Evolutionary conservation across 306 rosid species (phyloP).

Genomic region (Styphnolobium japonicum): DNA sequence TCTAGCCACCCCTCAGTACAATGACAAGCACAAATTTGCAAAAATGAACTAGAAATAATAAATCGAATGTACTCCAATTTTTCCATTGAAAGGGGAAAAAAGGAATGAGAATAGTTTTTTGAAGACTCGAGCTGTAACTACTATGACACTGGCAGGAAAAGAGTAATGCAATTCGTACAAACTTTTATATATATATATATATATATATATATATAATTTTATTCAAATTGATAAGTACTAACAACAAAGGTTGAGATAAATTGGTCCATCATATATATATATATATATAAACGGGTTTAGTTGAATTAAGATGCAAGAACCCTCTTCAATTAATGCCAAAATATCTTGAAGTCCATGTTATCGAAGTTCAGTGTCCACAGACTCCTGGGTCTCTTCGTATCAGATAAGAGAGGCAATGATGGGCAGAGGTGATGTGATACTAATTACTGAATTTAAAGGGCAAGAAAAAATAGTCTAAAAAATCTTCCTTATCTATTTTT

Average conservation of each 20-base stretch:
- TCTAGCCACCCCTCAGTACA: neutral
- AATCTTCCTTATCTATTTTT: constrained; percentile 13
- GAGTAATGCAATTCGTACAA: neutral
- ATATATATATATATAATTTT: neutral
- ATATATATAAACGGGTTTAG: neutral
- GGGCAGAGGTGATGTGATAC: neutral
- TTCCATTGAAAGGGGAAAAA: neutral
- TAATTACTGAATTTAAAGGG: neutral
- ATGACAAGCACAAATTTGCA: neutral
- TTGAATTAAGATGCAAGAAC: neutral
- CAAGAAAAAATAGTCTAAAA: neutral
- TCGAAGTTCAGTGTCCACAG: neutral
- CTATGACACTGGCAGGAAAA: neutral
- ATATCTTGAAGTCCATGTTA: constrained; percentile 15
- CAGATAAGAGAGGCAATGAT: neutral
- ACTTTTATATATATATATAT: too few species aligned
- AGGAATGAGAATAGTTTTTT: neutral
- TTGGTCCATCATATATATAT: neutral
- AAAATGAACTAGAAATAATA: neutral
- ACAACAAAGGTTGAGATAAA: neutral
- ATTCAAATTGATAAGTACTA: neutral
- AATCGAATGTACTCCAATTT: neutral
- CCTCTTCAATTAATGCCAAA: neutral
- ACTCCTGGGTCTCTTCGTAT: neutral
- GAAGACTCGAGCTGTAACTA: too few species aligned